A percentile compares a stretch with the other conserved stretches of the same genome.
phyloP scores from a whole-genome alignment of 352 stramenopile species.

The Thalassiosira pacifica region DNA sequence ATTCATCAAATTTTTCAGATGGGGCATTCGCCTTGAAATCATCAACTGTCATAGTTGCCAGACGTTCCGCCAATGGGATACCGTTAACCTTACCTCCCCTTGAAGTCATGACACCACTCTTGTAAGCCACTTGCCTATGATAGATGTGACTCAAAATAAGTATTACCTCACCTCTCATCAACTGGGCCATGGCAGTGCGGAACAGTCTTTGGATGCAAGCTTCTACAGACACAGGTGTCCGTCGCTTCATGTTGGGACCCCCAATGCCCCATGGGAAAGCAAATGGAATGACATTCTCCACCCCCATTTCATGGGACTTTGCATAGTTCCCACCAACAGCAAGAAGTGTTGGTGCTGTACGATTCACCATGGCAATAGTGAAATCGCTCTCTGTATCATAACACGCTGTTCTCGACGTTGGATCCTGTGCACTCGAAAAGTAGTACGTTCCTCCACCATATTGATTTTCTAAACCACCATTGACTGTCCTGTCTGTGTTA shows the following conservation, averaged over 20 bases:
- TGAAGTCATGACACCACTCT: no score
- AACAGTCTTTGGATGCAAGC: constrained; percentile 24
- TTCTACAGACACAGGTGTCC: constrained; percentile 14
- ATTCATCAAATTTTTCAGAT: neutral
- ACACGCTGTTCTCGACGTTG: constrained; percentile 25
- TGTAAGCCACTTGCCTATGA: neutral
- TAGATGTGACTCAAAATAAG: constrained; percentile 4
- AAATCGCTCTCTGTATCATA: neutral
- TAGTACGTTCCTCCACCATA: constrained; percentile 38
- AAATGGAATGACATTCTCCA: constrained; percentile 33
- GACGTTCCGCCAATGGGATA: constrained; percentile 2
- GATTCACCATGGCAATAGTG: constrained; percentile 31
- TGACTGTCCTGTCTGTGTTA: constrained; percentile 44
- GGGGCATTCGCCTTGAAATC: no score
- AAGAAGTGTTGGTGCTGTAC: constrained; percentile 17
- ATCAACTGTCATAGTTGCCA: constrained; percentile 6
- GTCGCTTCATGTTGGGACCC: constrained; percentile 12
- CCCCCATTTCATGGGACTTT: neutral
- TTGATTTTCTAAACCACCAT: constrained; percentile 21
- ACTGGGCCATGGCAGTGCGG: constrained; percentile 1
- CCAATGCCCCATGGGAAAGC: constrained; percentile 26
- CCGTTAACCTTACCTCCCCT: no score
- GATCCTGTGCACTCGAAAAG: constrained; percentile 30
- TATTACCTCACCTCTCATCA: constrained; percentile 26
- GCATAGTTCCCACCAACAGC: constrained; percentile 30